Evolutionary conservation across 2,329 filamentous ascomycete genomes (phyloP).

Genomic region (Immersiporthe knoxdaviesiana): DNA sequence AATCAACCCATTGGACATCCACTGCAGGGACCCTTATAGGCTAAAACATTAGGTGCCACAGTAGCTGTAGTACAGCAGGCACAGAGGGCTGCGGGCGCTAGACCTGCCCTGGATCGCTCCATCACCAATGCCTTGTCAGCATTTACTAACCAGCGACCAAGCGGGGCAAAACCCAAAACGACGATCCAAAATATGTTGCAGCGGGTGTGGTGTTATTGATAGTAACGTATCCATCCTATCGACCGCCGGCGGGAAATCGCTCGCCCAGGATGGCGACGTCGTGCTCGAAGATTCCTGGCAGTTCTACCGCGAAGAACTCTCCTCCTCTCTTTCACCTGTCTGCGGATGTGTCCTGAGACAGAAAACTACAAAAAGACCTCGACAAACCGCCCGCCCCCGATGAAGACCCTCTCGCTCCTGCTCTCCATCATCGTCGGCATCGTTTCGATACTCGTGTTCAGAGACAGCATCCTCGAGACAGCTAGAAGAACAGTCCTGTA

Average conservation of each 20-base stretch:
- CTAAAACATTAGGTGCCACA: neutral
- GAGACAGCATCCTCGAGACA: constrained; percentile 37
- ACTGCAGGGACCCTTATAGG: neutral
- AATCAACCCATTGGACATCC: neutral
- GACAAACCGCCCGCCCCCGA: constrained; percentile 31
- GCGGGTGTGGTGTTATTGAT: neutral
- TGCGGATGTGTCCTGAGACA: neutral
- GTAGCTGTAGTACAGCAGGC: neutral
- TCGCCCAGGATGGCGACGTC: constrained; percentile 5
- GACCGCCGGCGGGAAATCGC: neutral
- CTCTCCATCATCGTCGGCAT: constrained; percentile 45
- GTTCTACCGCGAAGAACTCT: neutral
- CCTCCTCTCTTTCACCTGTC: neutral
- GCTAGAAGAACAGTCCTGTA: constrained; percentile 31
- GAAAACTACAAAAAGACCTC: constrained; percentile 13
- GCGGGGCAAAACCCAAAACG: neutral
- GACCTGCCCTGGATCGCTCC: neutral
- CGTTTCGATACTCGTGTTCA: constrained; percentile 41
- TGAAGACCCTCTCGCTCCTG: constrained; percentile 44
- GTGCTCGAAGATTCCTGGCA: constrained; percentile 8
- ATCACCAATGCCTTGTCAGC: constrained; percentile 14
- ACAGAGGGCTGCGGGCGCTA: constrained; percentile 1
- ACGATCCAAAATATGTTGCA: neutral
- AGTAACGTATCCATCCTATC: neutral
- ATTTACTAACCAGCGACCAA: constrained; percentile 13